These are phyloP conservation scores for Aspergillus pseudonomiae DNA, from an alignment of 2,329 filamentous ascomycete species.

Conservation along the genomic window DNA sequence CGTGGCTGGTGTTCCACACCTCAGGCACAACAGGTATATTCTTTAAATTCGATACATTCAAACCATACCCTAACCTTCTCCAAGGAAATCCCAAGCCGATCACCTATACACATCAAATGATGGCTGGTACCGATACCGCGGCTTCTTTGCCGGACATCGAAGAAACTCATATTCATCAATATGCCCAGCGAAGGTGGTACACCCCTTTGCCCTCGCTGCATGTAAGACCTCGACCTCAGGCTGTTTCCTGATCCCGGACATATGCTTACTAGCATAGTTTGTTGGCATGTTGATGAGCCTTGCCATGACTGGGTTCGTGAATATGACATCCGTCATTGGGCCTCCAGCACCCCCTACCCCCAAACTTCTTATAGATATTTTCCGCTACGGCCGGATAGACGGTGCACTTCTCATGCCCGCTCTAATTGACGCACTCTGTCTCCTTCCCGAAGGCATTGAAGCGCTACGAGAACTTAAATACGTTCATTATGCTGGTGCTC, in stretches of 20 bases:
- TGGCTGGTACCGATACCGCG: not conserved
- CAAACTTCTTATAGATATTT: constrained; percentile 18
- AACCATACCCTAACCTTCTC: not conserved
- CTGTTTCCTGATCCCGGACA: not conserved
- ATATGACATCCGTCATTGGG: constrained; percentile 22
- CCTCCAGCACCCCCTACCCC: constrained; percentile 5
- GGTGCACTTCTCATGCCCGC: constrained; percentile 24
- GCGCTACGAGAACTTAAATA: constrained; percentile 19
- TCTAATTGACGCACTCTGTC: constrained; percentile 27
- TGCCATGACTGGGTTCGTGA: constrained; percentile 18
- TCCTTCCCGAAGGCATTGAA: constrained; percentile 13
- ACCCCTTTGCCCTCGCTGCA: constrained; percentile 26
- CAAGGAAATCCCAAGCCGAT: not conserved
- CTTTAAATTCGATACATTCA: not conserved
- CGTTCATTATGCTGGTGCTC: not conserved
- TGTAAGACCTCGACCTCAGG: not conserved
- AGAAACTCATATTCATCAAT: constrained; percentile 13
- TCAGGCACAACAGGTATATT: constrained; percentile 31
- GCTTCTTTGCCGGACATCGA: constrained; percentile 15
- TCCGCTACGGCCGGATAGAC: constrained; percentile 20
- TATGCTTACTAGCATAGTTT: constrained; percentile 18
- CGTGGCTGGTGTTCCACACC: constrained; percentile 33
- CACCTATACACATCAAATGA: not conserved
- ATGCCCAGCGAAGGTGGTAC: constrained; percentile 20
- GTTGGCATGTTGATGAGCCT: constrained; percentile 24